Percentiles rank a stretch among this genome's conserved stretches.
These are phyloP conservation scores for Monilinia fructicola DNA, from an alignment of 2,329 filamentous ascomycete species.

Conservation along the genomic window DNA sequence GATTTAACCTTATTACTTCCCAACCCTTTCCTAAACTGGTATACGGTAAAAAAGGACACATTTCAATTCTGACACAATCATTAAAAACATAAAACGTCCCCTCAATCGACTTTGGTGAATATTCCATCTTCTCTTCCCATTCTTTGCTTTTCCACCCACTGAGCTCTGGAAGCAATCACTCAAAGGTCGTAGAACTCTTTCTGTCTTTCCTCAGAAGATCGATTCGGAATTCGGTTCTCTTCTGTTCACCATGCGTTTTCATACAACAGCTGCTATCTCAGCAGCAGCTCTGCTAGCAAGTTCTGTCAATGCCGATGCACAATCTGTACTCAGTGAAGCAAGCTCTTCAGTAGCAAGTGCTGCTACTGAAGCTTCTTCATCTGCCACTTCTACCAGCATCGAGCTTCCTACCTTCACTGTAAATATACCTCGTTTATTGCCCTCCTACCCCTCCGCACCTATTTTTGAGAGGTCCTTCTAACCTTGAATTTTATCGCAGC, in stretches of 20 bases:
- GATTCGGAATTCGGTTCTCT: conserved; percentile 31
- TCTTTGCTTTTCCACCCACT: conserved; percentile 27
- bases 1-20: background rate
- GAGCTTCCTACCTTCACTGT: conserved; percentile 85
- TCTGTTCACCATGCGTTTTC: conserved; percentile 69
- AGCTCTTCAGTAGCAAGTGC: conserved; percentile 42
- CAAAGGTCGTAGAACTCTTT: conserved; percentile 28
- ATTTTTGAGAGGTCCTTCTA: background rate
- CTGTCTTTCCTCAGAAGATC: conserved; percentile 27
- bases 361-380: conserved; percentile 43
- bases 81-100: conserved; percentile 23
- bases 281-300: conserved; percentile 72
- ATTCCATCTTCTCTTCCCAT: conserved; percentile 1
- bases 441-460: conserved; percentile 30
- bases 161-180: conserved; percentile 37
- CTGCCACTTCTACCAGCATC: conserved; percentile 56
- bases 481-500: conserved; percentile 53
- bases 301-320: conserved; percentile 65
- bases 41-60: conserved; percentile 24
- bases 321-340: conserved; percentile 54
- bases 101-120: conserved; percentile 7
- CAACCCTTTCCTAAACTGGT: conserved; percentile 23
- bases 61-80: conserved; percentile 24
- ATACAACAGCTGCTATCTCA: conserved; percentile 72
- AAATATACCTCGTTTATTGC: conserved; percentile 44